Evolutionary conservation across 169 alveolate species (phyloP).

Genomic region (Blepharisma undulans): DNA sequence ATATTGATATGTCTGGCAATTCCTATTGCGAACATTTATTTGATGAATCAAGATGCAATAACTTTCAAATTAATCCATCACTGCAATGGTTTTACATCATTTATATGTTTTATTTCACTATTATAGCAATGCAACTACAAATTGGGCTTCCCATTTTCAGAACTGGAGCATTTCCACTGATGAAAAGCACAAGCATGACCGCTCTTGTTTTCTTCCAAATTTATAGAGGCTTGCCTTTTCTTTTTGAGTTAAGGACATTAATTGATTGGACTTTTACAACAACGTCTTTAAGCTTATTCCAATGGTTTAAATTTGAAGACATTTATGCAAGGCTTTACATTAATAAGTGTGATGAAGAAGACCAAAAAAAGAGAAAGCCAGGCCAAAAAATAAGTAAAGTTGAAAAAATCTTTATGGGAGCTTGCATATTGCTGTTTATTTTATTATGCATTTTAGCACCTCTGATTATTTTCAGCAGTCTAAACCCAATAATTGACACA

Average conservation of each 20-base stretch:
- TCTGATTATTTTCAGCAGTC: neutral
- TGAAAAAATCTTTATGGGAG: slow-evolving; percentile 42
- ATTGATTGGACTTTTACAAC: slow-evolving; percentile 87
- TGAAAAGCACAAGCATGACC: slow-evolving; percentile 43
- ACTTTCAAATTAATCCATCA: neutral
- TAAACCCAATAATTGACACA: neutral
- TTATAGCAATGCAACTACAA: slow-evolving; percentile 68
- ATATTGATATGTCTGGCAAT: neutral
- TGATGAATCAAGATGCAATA: neutral
- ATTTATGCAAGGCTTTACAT: slow-evolving; percentile 55
- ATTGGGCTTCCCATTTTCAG: slow-evolving; percentile 70
- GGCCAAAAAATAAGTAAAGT: slow-evolving; percentile 32
- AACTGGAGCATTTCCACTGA: slow-evolving; percentile 57
- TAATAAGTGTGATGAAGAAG: slow-evolving; percentile 21
- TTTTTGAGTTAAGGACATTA: slow-evolving; percentile 78
- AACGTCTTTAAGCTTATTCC: slow-evolving; percentile 80
- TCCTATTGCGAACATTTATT: neutral
- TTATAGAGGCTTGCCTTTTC: slow-evolving; percentile 81
- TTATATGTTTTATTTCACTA: slow-evolving; percentile 57
- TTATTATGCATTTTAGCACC: neutral
- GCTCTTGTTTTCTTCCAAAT: slow-evolving; percentile 58
- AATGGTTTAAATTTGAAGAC: slow-evolving; percentile 85
- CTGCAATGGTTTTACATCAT: slow-evolving; percentile 54
- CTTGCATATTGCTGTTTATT: neutral
- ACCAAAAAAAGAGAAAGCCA: neutral